Base-by-base conservation (phyloP, 257 asterid species). In the Anisodus tanguticus region DNA sequence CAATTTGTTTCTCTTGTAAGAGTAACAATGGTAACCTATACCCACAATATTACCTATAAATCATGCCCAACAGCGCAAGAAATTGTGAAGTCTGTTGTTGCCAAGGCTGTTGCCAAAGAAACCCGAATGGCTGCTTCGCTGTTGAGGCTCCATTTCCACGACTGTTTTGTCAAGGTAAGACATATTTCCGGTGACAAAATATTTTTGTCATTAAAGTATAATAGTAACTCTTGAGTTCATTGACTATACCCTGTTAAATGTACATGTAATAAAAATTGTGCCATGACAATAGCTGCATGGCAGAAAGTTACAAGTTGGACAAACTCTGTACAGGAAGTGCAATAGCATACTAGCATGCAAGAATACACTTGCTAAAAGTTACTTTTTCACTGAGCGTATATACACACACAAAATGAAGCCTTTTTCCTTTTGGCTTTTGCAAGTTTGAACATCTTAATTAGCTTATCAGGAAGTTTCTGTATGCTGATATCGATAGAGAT, bases 41-140 rank as follows among this genome's bases (percentile, higher is more conserved):
- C 84, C 99, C 99, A 4, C 99, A 93, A 79, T 95, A 93, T 88
- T 95, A 95, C 26, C 62, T 91, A 94, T 68, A 89, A 88, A 2
- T 88, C 97, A 1, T 94, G 98, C 89, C 99, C 98, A 0, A 85
- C 67, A 68, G 98, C 97, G 1, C 91, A 43, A 64, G 86, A 91
- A 43, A 92, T 95, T 22, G 93, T 95, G 0, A 87, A 85, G 83
- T 91, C 96, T 16, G 70, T 94, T 53, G 96, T 95, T 62, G 93
- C 97, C 0, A 91, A 93, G 84, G 98, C 97, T 5, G 97, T 95
- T 12, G 91, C 93, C 13, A 89, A 54, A 87, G 98, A 95, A 80
- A 89, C 97, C 16, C 94, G 99, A 55, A 94, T 95, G 97, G 99
- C 98, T 79, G 99, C 99, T 83, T 94, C 99, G 9, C 92, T 95